Conservation (phyloP, 176 grass and related monocot genomes). For the Carex cristatella region DNA sequence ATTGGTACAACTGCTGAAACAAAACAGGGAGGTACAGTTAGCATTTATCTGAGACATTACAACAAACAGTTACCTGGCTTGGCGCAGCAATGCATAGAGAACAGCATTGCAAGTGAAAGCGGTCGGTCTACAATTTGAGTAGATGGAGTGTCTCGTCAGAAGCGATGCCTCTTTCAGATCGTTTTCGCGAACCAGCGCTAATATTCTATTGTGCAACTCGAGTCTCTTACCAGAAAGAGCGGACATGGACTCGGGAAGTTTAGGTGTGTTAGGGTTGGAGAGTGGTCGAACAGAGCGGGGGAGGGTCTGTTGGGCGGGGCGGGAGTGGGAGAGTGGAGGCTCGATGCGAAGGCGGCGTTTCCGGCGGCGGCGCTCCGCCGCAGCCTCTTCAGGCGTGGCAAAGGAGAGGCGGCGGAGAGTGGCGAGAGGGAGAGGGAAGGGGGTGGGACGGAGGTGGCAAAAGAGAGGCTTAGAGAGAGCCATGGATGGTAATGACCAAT, state of each 20-base stretch:
- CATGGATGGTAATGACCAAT: neutral
- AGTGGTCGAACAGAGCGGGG: constrained; percentile 23
- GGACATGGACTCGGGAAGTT: constrained; percentile 70
- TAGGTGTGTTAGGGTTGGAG: constrained; percentile 64
- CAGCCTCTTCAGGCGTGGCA: constrained; percentile 25
- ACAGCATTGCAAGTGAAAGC: constrained; percentile 87
- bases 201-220: constrained; percentile 77
- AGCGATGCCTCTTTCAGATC: constrained; percentile 91
- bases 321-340: constrained; percentile 39
- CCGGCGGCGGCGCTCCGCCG: constrained; percentile 52
- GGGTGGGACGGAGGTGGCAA: constrained; percentile 21
- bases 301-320: constrained; percentile 37
- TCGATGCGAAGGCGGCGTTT: constrained; percentile 58
- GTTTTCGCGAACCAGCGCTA: constrained; percentile 64
- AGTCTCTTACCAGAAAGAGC: constrained; percentile 69
- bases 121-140: constrained; percentile 93
- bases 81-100: constrained; percentile 70
- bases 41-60: neutral
- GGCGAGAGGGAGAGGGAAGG: constrained; percentile 37
- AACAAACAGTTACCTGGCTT: constrained; percentile 37
- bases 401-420: constrained; percentile 3
- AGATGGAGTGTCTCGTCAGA: constrained; percentile 89
- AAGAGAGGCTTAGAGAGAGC: constrained; percentile 43
- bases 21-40: neutral
- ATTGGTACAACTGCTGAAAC: neutral